Conservation (phyloP, 2,329 filamentous ascomycete genomes). For the Trichoderma atrobrunneum region DNA sequence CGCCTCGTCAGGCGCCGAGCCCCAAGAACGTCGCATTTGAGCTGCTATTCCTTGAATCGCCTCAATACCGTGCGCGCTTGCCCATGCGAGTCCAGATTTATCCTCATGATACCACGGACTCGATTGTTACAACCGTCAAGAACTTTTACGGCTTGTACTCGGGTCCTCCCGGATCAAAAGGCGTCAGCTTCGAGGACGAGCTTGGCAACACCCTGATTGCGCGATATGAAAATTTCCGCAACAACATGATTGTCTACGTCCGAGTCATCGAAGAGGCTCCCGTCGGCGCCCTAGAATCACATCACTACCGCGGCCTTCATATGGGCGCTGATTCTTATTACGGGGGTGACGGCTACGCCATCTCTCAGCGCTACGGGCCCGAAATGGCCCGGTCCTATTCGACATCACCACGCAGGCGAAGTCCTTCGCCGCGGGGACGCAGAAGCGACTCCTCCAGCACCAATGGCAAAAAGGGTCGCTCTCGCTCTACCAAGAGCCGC, state of each 20-base stretch:
- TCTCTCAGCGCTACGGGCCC: conserved; percentile 55
- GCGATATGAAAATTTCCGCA: conserved; percentile 89
- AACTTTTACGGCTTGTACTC: conserved; percentile 98
- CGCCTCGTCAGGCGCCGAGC: conserved; percentile 46
- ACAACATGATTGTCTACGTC: conserved; percentile 92
- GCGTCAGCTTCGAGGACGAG: conserved; percentile 93
- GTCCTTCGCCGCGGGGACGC: conserved; percentile 72
- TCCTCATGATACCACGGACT: conserved; percentile 93
- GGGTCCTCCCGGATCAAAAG: conserved; percentile 63
- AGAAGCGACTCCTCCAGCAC: conserved; percentile 72
- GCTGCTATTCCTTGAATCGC: conserved; percentile 65
- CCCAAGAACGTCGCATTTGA: conserved; percentile 79
- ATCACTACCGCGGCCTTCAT: conserved; percentile 51
- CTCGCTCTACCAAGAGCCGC: conserved; percentile 68
- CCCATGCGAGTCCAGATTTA: conserved; percentile 90
- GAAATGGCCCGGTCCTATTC: conserved; percentile 67
- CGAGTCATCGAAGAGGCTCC: conserved; percentile 68
- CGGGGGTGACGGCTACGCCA: conserved; percentile 51
- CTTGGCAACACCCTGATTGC: conserved; percentile 89
- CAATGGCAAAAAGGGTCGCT: conserved; percentile 62
- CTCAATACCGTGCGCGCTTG: conserved; percentile 68
- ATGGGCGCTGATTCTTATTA: conserved; percentile 51
- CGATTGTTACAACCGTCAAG: conserved; percentile 96
- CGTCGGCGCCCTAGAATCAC: conserved; percentile 49
- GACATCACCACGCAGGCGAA: conserved; percentile 70